phyloP scores from a whole-genome alignment of 345 rosid genomes.

The Syzygium jambos region DNA sequence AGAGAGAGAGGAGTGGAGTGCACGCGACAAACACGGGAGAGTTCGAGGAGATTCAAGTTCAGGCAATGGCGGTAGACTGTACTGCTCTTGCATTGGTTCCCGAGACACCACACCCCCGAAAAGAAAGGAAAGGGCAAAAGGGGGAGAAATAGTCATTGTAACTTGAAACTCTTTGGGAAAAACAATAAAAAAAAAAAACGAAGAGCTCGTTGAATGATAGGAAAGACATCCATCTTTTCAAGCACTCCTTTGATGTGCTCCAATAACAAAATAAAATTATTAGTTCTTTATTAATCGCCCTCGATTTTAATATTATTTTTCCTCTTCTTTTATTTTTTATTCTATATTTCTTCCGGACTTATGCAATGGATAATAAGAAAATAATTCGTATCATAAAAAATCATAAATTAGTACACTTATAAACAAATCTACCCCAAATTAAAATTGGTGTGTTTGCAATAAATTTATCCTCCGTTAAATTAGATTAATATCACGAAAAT shows the following conservation, averaged over 20 bases:
- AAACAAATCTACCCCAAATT: no score
- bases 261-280: background rate
- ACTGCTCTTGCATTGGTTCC: slow-evolving; percentile 6
- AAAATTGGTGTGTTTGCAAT: no score
- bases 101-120: slow-evolving; percentile 1
- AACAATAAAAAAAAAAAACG: background rate
- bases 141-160: background rate
- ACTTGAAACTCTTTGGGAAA: slow-evolving; percentile 4
- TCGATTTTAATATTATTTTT: background rate
- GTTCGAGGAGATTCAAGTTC: background rate
- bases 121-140: background rate
- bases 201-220: background rate
- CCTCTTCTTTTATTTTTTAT: background rate
- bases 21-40: slow-evolving; percentile 30
- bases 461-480: no score
- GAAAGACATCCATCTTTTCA: slow-evolving; percentile 5
- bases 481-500: no score
- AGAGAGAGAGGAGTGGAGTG: slow-evolving; percentile 3
- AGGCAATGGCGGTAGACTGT: background rate
- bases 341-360: background rate
- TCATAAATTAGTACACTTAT: no score
- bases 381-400: no score
- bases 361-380: background rate
- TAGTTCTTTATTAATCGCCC: background rate
- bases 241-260: background rate